These are phyloP conservation scores for Cantharellus cinnabarinus DNA, from an alignment of 768 basidiomycete genomes.

Conservation along the genomic window DNA sequence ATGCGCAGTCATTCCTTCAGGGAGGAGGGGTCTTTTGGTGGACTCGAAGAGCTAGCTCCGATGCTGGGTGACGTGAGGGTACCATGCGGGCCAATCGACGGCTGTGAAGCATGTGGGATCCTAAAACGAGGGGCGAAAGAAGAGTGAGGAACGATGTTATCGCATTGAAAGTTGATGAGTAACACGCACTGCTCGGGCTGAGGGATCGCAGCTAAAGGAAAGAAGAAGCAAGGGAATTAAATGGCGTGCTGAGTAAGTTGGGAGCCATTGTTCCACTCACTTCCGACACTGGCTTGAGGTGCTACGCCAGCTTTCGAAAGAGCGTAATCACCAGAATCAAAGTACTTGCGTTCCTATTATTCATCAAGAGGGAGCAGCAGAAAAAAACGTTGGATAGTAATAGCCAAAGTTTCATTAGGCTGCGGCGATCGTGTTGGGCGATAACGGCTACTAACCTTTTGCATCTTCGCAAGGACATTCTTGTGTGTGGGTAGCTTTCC, in stretches of 20 bases:
- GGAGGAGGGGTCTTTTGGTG: not conserved
- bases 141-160: not conserved
- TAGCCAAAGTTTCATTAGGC: not conserved
- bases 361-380: not conserved
- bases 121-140: not conserved
- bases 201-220: not conserved
- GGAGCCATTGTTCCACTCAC: not conserved
- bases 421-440: not conserved
- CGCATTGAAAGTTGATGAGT: not conserved
- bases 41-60: not conserved
- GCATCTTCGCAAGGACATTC: constrained; percentile 84
- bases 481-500: constrained; percentile 89
- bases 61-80: not conserved
- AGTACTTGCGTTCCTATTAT: constrained; percentile 90
- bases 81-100: not conserved
- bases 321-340: constrained; percentile 97
- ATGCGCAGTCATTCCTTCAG: not conserved
- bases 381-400: not conserved
- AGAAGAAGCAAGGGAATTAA: not conserved
- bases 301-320: constrained; percentile 82
- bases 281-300: constrained; percentile 79
- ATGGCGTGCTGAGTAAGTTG: not conserved
- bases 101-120: not conserved
- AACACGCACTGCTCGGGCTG: not conserved
- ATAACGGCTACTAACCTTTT: constrained; percentile 40